A percentile compares a stretch with the other conserved stretches of the same genome.
Evolutionary conservation across 2,329 filamentous ascomycete species (phyloP).

Genomic region (Sclerotinia glacialis): DNA sequence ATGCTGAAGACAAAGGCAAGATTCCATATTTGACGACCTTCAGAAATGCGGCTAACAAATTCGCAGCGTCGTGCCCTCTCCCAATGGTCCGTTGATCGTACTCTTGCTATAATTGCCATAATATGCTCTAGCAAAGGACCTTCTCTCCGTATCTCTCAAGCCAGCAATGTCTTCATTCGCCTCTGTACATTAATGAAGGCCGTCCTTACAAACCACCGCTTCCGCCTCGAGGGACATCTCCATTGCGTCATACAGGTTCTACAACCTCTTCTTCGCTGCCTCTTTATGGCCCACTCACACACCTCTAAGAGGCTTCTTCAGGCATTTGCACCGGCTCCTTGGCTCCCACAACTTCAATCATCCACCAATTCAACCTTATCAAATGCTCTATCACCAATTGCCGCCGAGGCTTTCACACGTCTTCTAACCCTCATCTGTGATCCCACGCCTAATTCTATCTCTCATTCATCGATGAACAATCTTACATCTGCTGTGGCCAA

Average conservation of each 20-base stretch:
- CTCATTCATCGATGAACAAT: slow-evolving; percentile 43
- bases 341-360: slow-evolving; percentile 39
- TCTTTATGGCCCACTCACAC: slow-evolving; percentile 46
- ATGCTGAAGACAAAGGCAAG: slow-evolving; percentile 39
- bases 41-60: not conserved
- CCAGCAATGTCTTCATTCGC: slow-evolving; percentile 35
- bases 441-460: slow-evolving; percentile 55
- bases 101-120: slow-evolving; percentile 37
- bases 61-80: slow-evolving; percentile 34
- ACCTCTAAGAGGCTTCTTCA: slow-evolving; percentile 32
- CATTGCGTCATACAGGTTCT: slow-evolving; percentile 55
- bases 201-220: slow-evolving; percentile 58
- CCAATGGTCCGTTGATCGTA: slow-evolving; percentile 40
- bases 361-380: slow-evolving; percentile 38
- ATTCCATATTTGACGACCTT: slow-evolving; percentile 10
- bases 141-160: slow-evolving; percentile 26
- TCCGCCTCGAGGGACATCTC: slow-evolving; percentile 60
- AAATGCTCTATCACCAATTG: slow-evolving; percentile 40
- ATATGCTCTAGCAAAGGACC: slow-evolving; percentile 36
- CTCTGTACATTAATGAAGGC: slow-evolving; percentile 53
- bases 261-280: slow-evolving; percentile 54
- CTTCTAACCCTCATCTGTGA: slow-evolving; percentile 57
- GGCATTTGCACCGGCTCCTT: slow-evolving; percentile 35
- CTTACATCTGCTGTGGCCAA: slow-evolving; percentile 60
- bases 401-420: slow-evolving; percentile 47